Evolutionary conservation across 2,329 filamentous ascomycete species (phyloP), one percentile per base, ranked within the genome.

Genomic region (Chrysoporthe deuterocubensis): DNA sequence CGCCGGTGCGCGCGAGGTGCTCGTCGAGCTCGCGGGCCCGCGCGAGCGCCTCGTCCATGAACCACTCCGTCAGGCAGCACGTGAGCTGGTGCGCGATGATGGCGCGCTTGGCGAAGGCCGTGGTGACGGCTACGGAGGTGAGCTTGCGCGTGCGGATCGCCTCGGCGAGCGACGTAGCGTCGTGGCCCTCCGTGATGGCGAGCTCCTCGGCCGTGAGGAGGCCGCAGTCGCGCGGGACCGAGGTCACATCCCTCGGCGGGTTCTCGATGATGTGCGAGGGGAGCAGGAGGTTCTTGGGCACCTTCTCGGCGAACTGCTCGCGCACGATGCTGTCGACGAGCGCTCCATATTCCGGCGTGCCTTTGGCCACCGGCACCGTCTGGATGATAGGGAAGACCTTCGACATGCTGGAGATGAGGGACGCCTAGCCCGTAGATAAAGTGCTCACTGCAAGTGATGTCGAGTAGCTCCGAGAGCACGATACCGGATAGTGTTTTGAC

Each of bases 141-240:
- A 80, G 74, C 34, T 77, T 76, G 9, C 72, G 71, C 1, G 70
- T 68, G 0, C 78, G 77, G 9, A 84, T 79, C 11, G 77, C 79
- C 40, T 74, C 75, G 0, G 80, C 79, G 5, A 86, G 76, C 1
- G 72, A 77, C 4, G 77, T 74, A 0, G 79, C 81, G 70, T 84
- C 82, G 61, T 81, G 80, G 16, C 77, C 75, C 44, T 83, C 81
- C 0, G 85, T 87, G 46, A 87, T 83, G 9, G 78, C 75, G 3
- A 86, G 70, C 71, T 87, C 84, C n/a, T 75, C 69, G 0, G 76
- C 59, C 0, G 81, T 78, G 7, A 87, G 73, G 8, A 87, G 73
- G 1, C 83, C 83, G 62, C 81, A 82, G 62, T 75, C 65, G 34
- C 72, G 60, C 13, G 81, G 80, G 5, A 83, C 69, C 9, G 66